Evolutionary conservation across 139 green algal genomes (phyloP).

Genomic region (Chloropicon primus): DNA sequence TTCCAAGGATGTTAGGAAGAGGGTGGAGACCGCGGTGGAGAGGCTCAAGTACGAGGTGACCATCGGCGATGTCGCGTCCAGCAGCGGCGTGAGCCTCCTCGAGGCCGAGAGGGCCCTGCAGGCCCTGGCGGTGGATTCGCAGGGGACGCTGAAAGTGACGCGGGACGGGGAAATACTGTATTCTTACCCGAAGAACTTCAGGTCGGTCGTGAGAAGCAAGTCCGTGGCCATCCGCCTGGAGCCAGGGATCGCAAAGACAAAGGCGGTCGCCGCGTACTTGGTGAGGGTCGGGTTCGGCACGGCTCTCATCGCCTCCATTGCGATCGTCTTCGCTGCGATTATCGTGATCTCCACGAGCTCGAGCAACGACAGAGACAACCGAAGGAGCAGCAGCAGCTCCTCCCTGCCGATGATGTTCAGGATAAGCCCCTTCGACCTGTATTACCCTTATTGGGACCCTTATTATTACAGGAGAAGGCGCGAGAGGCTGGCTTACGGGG

Average conservation of each 20-base stretch:
- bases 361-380: slow-evolving; percentile 10
- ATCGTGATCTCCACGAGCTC: slow-evolving; percentile 33
- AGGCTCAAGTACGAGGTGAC: slow-evolving; percentile 13
- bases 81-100: slow-evolving; percentile 41
- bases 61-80: slow-evolving; percentile 49
- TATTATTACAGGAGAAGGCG: slow-evolving; percentile 38
- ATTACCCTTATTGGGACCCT: slow-evolving; percentile 42
- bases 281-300: slow-evolving; percentile 71
- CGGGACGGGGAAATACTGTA: slow-evolving; percentile 77
- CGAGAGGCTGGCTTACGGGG: background rate
- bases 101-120: slow-evolving; percentile 61
- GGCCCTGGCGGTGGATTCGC: slow-evolving; percentile 64
- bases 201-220: slow-evolving; percentile 29
- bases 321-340: slow-evolving; percentile 66
- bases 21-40: background rate
- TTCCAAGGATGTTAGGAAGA: background rate
- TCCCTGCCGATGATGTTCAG: slow-evolving; percentile 19
- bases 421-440: slow-evolving; percentile 29
- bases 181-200: slow-evolving; percentile 50
- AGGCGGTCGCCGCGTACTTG: slow-evolving; percentile 31
- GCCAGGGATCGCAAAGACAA: slow-evolving; percentile 28
- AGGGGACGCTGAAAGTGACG: slow-evolving; percentile 55
- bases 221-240: slow-evolving; percentile 45
- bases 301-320: slow-evolving; percentile 61
- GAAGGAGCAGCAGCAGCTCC: slow-evolving; percentile 3